Percentiles rank a stretch among this genome's conserved stretches.
Evolutionary conservation across 2,329 filamentous ascomycete genomes (phyloP).

Genomic region (Trichoderma harzianum): DNA sequence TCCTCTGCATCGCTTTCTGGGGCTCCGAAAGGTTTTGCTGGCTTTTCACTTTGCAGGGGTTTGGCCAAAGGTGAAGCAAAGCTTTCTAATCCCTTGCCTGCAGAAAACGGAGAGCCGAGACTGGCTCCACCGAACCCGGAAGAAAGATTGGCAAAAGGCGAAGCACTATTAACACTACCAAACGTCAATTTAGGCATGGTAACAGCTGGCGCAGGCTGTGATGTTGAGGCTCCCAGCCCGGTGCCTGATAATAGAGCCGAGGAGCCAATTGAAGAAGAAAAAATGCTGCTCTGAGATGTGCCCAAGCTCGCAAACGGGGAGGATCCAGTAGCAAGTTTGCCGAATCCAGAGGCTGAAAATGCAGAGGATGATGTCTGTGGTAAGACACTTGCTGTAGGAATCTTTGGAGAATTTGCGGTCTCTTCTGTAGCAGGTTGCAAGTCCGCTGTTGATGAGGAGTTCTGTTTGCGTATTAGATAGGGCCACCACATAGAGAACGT

Average conservation of each 20-base stretch:
- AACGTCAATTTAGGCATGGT: conserved; percentile 49
- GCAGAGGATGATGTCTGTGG: conserved; percentile 53
- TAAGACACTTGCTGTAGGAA: conserved; percentile 27
- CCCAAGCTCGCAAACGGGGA: conserved; percentile 63
- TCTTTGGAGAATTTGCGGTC: conserved; percentile 23
- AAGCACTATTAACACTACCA: conserved; percentile 38
- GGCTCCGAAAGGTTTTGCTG: conserved; percentile 72
- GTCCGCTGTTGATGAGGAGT: conserved; percentile 4
- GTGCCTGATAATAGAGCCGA: conserved; percentile 32
- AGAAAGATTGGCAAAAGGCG: conserved; percentile 47
- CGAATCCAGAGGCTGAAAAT: conserved; percentile 67
- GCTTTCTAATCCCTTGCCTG: conserved; percentile 52
- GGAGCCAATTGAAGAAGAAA: conserved; percentile 44
- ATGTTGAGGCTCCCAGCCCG: conserved; percentile 21
- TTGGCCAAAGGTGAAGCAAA: conserved; percentile 64
- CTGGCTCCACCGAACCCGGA: conserved; percentile 48
- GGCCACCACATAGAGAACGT: not conserved
- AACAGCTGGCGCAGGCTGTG: conserved; percentile 25
- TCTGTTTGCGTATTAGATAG: not conserved
- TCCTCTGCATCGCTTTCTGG: conserved; percentile 63
- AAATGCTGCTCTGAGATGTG: conserved; percentile 45
- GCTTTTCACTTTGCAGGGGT: conserved; percentile 54
- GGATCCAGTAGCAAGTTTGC: conserved; percentile 59
- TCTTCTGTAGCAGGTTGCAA: conserved; percentile 13
- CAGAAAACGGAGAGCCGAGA: conserved; percentile 37